A percentile compares a stretch with the other conserved stretches of the same genome.
These are phyloP conservation scores for Urochloa ruziziensis DNA, from an alignment of 176 grass and related monocot genomes.

Conservation along the genomic window DNA sequence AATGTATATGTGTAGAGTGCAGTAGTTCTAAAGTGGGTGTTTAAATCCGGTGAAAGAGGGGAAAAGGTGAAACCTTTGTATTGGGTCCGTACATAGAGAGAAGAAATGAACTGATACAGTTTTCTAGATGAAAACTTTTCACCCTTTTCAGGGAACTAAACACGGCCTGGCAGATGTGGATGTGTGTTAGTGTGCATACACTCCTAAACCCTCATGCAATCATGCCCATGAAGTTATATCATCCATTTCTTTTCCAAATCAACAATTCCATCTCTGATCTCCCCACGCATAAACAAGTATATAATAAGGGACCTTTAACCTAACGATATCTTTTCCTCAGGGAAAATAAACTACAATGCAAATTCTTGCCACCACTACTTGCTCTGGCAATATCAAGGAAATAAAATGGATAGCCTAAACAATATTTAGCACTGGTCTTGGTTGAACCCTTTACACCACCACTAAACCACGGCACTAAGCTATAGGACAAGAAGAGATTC, in stretches of 20 bases:
- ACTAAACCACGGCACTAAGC: not conserved
- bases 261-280: not conserved
- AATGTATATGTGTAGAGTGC: not conserved
- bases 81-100: too few species aligned
- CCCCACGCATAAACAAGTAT: not conserved
- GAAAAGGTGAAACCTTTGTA: too few species aligned
- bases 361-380: not conserved
- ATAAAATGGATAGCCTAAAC: not conserved
- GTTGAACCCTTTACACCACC: slow-evolving; percentile 8
- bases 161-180: too few species aligned
- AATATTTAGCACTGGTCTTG: not conserved
- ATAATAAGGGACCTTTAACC: not conserved
- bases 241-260: not conserved
- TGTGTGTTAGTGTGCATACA: too few species aligned
- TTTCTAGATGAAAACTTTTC: too few species aligned
- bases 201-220: not conserved
- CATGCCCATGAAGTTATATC: not conserved
- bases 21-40: too few species aligned
- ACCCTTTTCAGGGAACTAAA: too few species aligned
- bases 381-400: not conserved
- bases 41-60: too few species aligned
- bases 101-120: too few species aligned
- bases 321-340: not conserved
- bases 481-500: slow-evolving; percentile 32
- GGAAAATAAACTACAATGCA: not conserved